A percentile compares a stretch with the other conserved stretches of the same genome.
phyloP scores from a whole-genome alignment of 2,329 filamentous ascomycete genomes.

The Aspergillus felis region DNA sequence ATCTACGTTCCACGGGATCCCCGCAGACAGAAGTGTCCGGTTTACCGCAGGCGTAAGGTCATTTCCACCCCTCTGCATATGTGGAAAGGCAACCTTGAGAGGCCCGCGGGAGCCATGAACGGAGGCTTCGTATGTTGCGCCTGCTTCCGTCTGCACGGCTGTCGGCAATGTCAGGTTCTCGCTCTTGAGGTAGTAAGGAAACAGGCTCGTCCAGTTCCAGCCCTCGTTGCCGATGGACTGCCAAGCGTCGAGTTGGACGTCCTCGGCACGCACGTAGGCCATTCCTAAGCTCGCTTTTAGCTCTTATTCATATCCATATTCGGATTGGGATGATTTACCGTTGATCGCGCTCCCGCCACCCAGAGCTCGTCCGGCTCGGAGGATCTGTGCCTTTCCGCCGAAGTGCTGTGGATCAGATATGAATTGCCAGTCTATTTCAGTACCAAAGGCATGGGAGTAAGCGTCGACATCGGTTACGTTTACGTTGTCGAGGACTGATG shows the following conservation, averaged over 20 bases:
- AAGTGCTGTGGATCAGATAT: conserved; percentile 40
- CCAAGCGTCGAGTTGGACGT: conserved; percentile 38
- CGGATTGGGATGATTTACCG: conserved; percentile 17
- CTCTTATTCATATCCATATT: too few relatives aligned
- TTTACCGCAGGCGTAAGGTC: conserved; percentile 27
- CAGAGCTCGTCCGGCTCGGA: conserved; percentile 42
- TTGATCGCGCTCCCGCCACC: conserved; percentile 46
- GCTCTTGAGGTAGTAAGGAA: conserved; percentile 30
- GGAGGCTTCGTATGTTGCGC: too few relatives aligned
- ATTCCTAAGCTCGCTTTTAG: conserved; percentile 23
- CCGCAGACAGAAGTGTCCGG: conserved; percentile 30
- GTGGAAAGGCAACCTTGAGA: conserved; percentile 23
- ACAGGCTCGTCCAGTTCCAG: conserved; percentile 31
- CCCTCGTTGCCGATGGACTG: conserved; percentile 29
- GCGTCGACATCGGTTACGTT: conserved; percentile 26
- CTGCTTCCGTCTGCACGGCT: too few relatives aligned
- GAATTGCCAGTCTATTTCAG: conserved; percentile 43
- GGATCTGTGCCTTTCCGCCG: conserved; percentile 29
- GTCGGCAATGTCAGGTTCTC: conserved; percentile 26
- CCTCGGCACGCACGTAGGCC: conserved; percentile 36
- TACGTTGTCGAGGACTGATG: conserved; percentile 24
- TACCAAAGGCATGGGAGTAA: conserved; percentile 28
- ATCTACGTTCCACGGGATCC: conserved; percentile 39
- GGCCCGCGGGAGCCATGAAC: conserved; percentile 25
- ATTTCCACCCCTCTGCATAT: conserved; percentile 13